Evolutionary conservation across 1,284 basidiomycete genomes (phyloP), one percentile per base, ranked within the genome.

Genomic region (Moniliella sp.): DNA sequence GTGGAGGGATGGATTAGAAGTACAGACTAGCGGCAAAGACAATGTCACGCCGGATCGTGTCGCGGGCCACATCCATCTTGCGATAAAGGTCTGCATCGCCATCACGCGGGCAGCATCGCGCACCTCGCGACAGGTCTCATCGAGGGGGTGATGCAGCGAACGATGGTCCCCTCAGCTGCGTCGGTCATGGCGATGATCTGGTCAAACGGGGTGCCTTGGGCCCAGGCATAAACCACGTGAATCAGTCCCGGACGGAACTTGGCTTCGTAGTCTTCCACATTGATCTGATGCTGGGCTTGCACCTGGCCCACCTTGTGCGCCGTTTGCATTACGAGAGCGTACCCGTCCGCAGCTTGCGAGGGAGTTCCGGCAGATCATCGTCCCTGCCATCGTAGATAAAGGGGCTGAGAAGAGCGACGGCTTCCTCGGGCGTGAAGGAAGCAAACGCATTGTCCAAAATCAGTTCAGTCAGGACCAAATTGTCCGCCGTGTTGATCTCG

Each of bases 211-310:
- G 86, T 91, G 34, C 91, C 91, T 56, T 78, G 78, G 0, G 91
- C 86, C 91, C 91, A 99, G 61, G 94, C 84, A 59, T 94, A 93
- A 5, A 94, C 88, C 0, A 93, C 86, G 53, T 91, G 81, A 8
- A 82, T 74, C 15, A 99, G 65, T 1, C 88, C 88, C 4, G 36
- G 45, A 37, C 52, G 46, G 30, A 46, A 34, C 2, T 37, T 31
- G 2, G 28, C 34, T 4, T 41, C 30, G 12, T 48, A 55, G 30
- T 57, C 53, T 27, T 55, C 48, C 12, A 36, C 30, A 2, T 76
- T 77, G 14, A 63, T 44, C 27, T 57, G 48, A 55, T 82, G 72
- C 16, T 64, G 61, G 43, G 80, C 72, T 56, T 94, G 84, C 12
- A 80, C 71, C 8, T 70, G 64, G 25, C 74, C 74, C 3, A 99